These are phyloP conservation scores for Betula pendula DNA, from an alignment of 306 rosid species.

Conservation along the genomic window DNA sequence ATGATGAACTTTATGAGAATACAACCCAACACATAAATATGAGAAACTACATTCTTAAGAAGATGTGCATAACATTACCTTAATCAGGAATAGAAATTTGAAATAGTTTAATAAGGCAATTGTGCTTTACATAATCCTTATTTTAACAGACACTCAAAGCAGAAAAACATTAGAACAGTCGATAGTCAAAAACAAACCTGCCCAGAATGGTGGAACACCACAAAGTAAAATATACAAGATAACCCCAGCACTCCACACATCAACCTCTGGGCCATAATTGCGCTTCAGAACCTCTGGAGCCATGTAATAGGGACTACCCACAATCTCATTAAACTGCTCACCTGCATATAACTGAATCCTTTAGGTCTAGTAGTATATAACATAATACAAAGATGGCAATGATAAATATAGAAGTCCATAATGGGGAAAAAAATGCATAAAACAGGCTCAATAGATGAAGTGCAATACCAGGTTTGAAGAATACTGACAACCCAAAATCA, in stretches of 20 bases:
- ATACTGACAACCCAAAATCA: conserved; percentile 60
- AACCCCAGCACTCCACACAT: conserved; percentile 92
- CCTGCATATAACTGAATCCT: conserved; percentile 33
- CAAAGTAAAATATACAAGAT: conserved; percentile 76
- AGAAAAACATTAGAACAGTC: not conserved
- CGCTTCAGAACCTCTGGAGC: conserved; percentile 87
- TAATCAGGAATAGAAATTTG: not conserved
- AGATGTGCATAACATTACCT: not conserved
- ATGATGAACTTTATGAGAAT: conserved; percentile 7
- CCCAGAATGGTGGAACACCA: conserved; percentile 95
- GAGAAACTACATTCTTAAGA: not conserved
- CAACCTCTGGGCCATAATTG: conserved; percentile 81
- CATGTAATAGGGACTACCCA: conserved; percentile 87
- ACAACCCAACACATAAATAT: not conserved
- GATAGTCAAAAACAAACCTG: conserved; percentile 52
- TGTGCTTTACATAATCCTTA: not conserved
- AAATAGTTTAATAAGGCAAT: not conserved
- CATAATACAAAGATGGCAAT: not conserved
- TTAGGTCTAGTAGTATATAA: not conserved
- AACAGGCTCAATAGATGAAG: not conserved
- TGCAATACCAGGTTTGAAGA: conserved; percentile 51
- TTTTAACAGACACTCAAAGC: not conserved
- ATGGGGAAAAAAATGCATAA: not conserved
- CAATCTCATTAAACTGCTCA: conserved; percentile 55
- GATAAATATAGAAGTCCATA: not conserved